Conservation (phyloP, 2,329 filamentous ascomycete species). For the Alternaria arborescens region DNA sequence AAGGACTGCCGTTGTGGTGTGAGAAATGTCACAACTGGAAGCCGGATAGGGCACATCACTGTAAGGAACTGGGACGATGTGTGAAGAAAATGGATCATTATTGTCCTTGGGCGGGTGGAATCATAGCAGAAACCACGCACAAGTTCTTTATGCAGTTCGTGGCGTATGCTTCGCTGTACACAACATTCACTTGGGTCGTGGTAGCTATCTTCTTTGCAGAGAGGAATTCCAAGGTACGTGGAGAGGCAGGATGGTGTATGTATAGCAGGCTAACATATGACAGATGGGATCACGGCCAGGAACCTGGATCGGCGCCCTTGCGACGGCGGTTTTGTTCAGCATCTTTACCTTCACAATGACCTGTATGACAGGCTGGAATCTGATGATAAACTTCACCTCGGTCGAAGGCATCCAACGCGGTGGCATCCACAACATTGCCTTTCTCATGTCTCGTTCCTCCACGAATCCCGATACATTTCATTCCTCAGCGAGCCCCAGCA, state of each 20-base stretch:
- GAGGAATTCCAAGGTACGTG: constrained; percentile 57
- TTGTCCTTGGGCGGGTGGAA: constrained; percentile 94
- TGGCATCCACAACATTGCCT: constrained; percentile 74
- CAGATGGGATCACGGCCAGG: constrained; percentile 36
- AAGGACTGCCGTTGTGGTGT: constrained; percentile 86
- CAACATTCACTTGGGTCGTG: constrained; percentile 69
- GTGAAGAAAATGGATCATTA: constrained; percentile 94
- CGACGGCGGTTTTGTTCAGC: constrained; percentile 74
- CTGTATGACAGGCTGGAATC: constrained; percentile 73
- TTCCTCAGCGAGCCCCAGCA: neutral
- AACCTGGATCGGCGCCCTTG: constrained; percentile 70
- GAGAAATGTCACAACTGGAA: constrained; percentile 86
- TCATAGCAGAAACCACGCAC: constrained; percentile 84
- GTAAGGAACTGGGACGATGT: constrained; percentile 80
- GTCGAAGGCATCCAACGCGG: constrained; percentile 76
- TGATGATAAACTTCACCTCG: constrained; percentile 79
- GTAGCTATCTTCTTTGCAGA: constrained; percentile 70
- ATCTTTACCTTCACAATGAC: constrained; percentile 85
- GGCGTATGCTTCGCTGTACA: constrained; percentile 75
- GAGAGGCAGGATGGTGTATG: too few species aligned
- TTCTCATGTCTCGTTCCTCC: constrained; percentile 57
- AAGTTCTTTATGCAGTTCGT: constrained; percentile 94
- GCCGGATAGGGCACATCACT: constrained; percentile 86
- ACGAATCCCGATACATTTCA: constrained; percentile 10
- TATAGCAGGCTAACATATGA: neutral